These are phyloP conservation scores for Tubosaeta sp. DNA, from an alignment of 768 basidiomycete species.

Conservation along the genomic window DNA sequence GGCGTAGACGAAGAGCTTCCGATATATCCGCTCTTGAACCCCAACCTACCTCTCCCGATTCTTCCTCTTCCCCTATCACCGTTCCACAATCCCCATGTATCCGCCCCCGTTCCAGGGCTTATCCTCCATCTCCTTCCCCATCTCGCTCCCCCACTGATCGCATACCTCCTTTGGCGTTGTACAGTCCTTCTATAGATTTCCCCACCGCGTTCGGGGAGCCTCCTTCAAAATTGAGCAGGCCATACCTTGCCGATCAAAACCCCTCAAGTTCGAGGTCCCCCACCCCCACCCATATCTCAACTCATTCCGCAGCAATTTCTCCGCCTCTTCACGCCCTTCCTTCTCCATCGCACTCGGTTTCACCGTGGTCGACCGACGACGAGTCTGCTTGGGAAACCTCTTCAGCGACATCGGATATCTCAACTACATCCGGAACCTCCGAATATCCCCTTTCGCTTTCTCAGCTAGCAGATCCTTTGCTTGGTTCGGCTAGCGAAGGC, in stretches of 20 bases:
- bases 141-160: constrained; percentile 38
- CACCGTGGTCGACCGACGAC: constrained; percentile 74
- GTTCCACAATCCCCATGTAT: constrained; percentile 37
- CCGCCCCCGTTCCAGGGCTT: constrained; percentile 42
- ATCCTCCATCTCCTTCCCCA: constrained; percentile 53
- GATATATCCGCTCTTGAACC: constrained; percentile 37
- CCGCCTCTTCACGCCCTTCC: constrained; percentile 13
- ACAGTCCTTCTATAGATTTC: constrained; percentile 13
- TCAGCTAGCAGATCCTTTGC: constrained; percentile 19
- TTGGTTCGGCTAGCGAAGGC: constrained; percentile 16
- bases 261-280: constrained; percentile 33
- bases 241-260: constrained; percentile 4
- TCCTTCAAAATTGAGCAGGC: background rate
- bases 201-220: background rate
- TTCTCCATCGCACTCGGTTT: constrained; percentile 29
- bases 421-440: constrained; percentile 48
- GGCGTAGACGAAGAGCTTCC: constrained; percentile 53
- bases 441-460: constrained; percentile 27
- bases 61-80: constrained; percentile 16
- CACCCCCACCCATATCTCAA: constrained; percentile 35
- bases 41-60: constrained; percentile 26
- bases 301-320: constrained; percentile 20
- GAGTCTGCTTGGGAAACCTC: constrained; percentile 75
- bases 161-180: constrained; percentile 28
- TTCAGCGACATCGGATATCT: constrained; percentile 57